phyloP scores from a whole-genome alignment of 148 eudicot genomes.

The Polygonum aviculare region DNA sequence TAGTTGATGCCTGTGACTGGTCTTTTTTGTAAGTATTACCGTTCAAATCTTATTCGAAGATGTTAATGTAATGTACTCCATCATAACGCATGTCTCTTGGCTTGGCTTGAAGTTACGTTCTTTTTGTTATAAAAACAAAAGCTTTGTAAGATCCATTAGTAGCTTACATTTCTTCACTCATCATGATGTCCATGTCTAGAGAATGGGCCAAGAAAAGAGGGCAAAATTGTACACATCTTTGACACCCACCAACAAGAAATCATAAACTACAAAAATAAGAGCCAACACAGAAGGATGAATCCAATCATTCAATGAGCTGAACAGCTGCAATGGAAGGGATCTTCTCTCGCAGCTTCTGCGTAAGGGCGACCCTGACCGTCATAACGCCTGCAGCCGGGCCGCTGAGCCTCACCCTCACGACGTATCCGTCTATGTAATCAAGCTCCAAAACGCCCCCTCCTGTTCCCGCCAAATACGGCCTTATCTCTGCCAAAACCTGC shows the following conservation, averaged over 20 bases:
- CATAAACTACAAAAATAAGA: background rate
- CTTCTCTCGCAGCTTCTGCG: slow-evolving; percentile 84
- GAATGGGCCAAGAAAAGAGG: background rate
- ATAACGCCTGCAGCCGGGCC: slow-evolving; percentile 93
- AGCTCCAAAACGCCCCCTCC: slow-evolving; percentile 95
- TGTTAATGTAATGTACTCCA: too few relatives aligned
- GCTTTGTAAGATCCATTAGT: too few relatives aligned
- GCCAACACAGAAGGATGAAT: background rate
- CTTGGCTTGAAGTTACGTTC: too few relatives aligned
- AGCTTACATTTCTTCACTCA: too few relatives aligned
- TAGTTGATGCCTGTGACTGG: background rate
- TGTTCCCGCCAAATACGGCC: slow-evolving; percentile 81
- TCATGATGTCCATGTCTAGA: too few relatives aligned
- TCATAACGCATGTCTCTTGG: too few relatives aligned
- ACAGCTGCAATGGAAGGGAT: slow-evolving; percentile 80
- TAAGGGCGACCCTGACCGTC: slow-evolving; percentile 91
- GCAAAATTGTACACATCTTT: background rate
- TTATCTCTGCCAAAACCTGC: slow-evolving; percentile 76
- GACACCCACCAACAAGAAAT: too few relatives aligned
- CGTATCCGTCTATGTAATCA: slow-evolving; percentile 44
- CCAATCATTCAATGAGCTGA: slow-evolving; percentile 50
- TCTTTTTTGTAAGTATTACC: background rate
- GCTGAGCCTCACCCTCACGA: slow-evolving; percentile 59
- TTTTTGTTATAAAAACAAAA: too few relatives aligned
- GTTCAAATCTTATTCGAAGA: background rate